These are phyloP conservation scores for Russula sp. DNA, from an alignment of 768 basidiomycete genomes.

Conservation along the genomic window DNA sequence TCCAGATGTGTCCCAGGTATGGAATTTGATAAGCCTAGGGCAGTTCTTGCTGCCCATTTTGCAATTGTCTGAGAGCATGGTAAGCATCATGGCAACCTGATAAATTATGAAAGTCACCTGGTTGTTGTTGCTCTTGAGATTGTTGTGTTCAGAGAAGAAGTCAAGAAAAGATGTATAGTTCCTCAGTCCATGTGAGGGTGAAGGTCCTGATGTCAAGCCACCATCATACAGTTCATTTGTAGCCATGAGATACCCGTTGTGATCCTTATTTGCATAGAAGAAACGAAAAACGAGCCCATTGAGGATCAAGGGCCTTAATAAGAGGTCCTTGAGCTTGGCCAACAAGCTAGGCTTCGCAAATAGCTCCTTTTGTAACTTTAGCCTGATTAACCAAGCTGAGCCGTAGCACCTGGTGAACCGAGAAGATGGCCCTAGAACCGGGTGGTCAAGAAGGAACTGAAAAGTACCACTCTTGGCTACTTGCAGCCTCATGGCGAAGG, in stretches of 20 bases:
- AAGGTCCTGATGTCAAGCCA: neutral
- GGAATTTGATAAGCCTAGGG: constrained; percentile 58
- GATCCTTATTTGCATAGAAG: constrained; percentile 52
- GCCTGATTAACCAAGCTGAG: constrained; percentile 49
- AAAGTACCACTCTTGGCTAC: constrained; percentile 24
- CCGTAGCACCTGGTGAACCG: constrained; percentile 58
- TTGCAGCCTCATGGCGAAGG: constrained; percentile 42
- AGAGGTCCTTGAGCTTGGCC: constrained; percentile 36
- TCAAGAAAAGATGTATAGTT: constrained; percentile 34
- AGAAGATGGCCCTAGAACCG: constrained; percentile 48
- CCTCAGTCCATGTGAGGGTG: constrained; percentile 7
- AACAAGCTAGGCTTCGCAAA: constrained; percentile 29
- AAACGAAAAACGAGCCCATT: constrained; percentile 50
- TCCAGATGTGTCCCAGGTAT: constrained; percentile 46
- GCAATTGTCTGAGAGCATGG: constrained; percentile 43
- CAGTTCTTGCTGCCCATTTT: constrained; percentile 60
- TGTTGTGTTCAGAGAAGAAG: constrained; percentile 54
- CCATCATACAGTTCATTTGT: constrained; percentile 42
- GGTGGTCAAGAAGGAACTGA: constrained; percentile 42
- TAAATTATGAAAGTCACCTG: constrained; percentile 39
- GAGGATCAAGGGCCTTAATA: constrained; percentile 48
- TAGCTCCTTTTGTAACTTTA: constrained; percentile 38
- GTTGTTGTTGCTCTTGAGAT: constrained; percentile 37
- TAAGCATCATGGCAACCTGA: neutral
- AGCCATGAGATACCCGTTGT: constrained; percentile 47